A percentile compares a stretch with the other conserved stretches of the same genome.
phyloP scores from a whole-genome alignment of 1,284 basidiomycete species.

The Coniferiporia sulphurascens region DNA sequence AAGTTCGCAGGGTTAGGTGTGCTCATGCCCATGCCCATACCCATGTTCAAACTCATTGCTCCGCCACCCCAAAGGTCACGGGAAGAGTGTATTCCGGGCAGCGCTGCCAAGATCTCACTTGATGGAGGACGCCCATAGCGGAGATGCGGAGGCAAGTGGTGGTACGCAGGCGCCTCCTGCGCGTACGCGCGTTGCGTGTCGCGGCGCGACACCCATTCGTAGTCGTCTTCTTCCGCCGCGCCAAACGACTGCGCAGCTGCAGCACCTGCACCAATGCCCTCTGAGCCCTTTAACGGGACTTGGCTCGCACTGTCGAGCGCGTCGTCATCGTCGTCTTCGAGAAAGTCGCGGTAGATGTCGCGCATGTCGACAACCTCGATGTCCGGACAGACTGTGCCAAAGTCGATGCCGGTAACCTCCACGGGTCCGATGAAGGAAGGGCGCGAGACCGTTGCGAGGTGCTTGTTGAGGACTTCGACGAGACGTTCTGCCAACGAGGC shows the following conservation, averaged over 20 bases:
- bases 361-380: constrained; percentile 88
- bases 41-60: constrained; percentile 10
- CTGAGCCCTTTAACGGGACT: constrained; percentile 49
- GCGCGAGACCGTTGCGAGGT: constrained; percentile 63
- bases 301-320: constrained; percentile 11
- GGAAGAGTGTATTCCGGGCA: no score
- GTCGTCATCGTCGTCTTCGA: constrained; percentile 77
- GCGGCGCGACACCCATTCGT: no score
- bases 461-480: constrained; percentile 75
- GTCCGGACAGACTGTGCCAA: constrained; percentile 80
- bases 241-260: no score
- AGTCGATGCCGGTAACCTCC: constrained; percentile 79
- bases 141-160: no score
- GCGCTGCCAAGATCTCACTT: no score
- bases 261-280: constrained; percentile 31
- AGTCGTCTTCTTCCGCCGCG: no score
- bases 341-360: constrained; percentile 92
- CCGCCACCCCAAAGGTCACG: no score
- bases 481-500: constrained; percentile 66
- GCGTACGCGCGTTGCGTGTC: no score
- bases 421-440: constrained; percentile 95
- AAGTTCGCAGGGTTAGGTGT: no score
- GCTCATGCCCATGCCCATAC: constrained; percentile 27
- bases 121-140: no score
- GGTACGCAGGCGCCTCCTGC: no score